A percentile compares a stretch with the other conserved stretches of the same genome.
Evolutionary conservation across 768 basidiomycete genomes (phyloP).

Genomic region (Amylocystis lapponica): DNA sequence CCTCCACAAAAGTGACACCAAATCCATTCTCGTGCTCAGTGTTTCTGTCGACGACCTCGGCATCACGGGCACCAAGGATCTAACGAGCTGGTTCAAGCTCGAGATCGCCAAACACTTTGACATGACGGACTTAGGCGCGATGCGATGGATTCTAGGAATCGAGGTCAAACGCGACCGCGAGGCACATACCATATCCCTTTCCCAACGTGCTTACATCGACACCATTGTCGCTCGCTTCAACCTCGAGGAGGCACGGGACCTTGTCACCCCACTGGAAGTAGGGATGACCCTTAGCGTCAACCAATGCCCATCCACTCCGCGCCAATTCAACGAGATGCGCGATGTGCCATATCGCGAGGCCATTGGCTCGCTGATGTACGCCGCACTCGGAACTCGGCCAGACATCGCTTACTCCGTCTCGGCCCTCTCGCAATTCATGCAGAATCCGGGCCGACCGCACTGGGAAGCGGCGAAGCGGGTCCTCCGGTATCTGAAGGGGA

Average conservation of each 20-base stretch:
- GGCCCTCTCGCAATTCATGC: slow-evolving; percentile 14
- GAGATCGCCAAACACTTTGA: slow-evolving; percentile 5
- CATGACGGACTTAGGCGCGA: slow-evolving; percentile 1
- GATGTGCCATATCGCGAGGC: slow-evolving; percentile 10
- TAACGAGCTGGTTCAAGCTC: neutral
- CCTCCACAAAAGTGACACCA: neutral
- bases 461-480: slow-evolving; percentile 19
- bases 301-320: slow-evolving; percentile 4
- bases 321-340: slow-evolving; percentile 2
- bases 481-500: slow-evolving; percentile 18
- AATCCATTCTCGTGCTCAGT: slow-evolving; percentile 6
- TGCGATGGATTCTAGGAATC: slow-evolving; percentile 5
- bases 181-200: slow-evolving; percentile 10
- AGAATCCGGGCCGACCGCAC: slow-evolving; percentile 16
- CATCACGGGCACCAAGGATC: neutral
- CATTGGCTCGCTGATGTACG: slow-evolving; percentile 27
- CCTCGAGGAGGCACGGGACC: slow-evolving; percentile 11
- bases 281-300: neutral
- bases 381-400: slow-evolving; percentile 20
- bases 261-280: slow-evolving; percentile 6
- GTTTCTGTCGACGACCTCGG: slow-evolving; percentile 21
- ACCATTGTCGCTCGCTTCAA: slow-evolving; percentile 16
- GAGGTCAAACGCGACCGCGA: slow-evolving; percentile 7
- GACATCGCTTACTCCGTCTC: slow-evolving; percentile 24
- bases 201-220: slow-evolving; percentile 18